phyloP scores from a whole-genome alignment of 805 yeast species.

The Yamadazyma sp. region DNA sequence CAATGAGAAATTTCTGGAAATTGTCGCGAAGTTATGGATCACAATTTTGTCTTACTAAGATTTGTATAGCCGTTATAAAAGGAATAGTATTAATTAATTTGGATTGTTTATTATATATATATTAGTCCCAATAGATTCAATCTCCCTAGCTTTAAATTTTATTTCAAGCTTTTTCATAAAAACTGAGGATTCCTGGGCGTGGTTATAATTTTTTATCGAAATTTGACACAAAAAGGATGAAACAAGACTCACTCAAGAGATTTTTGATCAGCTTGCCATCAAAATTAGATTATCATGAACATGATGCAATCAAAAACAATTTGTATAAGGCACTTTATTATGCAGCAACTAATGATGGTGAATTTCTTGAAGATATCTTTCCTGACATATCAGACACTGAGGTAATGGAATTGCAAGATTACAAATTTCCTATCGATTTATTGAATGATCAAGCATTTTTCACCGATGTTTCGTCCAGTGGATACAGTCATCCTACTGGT shows the following conservation, averaged over 20 bases:
- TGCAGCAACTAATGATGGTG: constrained; percentile 37
- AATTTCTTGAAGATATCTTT: constrained; percentile 29
- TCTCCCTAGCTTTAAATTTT: no score
- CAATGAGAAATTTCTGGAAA: no score
- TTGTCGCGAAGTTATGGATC: no score
- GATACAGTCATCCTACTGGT: constrained; percentile 47
- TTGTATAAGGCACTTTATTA: constrained; percentile 29
- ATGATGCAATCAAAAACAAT: constrained; percentile 15
- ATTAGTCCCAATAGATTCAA: no score
- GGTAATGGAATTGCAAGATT: constrained; percentile 12
- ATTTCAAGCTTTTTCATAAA: no score
- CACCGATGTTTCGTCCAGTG: constrained; percentile 1
- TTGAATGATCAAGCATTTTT: constrained; percentile 14
- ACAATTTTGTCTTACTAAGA: no score
- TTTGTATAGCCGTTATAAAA: no score
- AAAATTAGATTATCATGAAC: constrained; percentile 12
- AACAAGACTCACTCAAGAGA: constrained; percentile 19
- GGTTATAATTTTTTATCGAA: no score
- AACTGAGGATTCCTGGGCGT: no score
- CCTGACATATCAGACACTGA: constrained; percentile 23
- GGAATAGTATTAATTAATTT: no score
- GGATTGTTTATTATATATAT: no score
- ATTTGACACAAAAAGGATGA: no score
- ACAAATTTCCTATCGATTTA: constrained; percentile 7
- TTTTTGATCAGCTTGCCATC: constrained; percentile 27